Conservation (phyloP, 768 basidiomycete species). For the Termitomyces sp. region DNA sequence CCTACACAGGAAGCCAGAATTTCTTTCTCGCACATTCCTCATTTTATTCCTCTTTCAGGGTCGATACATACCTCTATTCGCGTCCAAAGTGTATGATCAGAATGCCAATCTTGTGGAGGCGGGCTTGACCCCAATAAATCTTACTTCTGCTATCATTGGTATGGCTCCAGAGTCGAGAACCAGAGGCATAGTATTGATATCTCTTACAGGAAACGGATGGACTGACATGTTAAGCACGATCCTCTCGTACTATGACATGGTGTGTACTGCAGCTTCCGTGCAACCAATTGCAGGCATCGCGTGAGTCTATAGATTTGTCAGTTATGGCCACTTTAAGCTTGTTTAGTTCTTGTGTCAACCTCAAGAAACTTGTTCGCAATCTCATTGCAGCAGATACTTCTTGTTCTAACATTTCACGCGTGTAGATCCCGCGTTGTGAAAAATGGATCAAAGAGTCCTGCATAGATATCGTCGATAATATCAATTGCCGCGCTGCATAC, state of each 20-base stretch:
- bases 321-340: conserved; percentile 6
- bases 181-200: background rate
- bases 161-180: conserved; percentile 12
- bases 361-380: conserved; percentile 51
- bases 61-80: conserved; percentile 70
- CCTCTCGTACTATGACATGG: conserved; percentile 40
- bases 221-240: conserved; percentile 49
- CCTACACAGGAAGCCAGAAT: background rate
- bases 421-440: conserved; percentile 60
- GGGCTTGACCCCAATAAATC: conserved; percentile 56
- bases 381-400: background rate
- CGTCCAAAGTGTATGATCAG: conserved; percentile 70
- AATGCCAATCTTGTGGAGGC: conserved; percentile 50
- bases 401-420: background rate
- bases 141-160: conserved; percentile 71
- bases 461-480: conserved; percentile 57
- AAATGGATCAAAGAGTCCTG: conserved; percentile 51
- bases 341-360: conserved; percentile 42
- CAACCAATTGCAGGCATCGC: conserved; percentile 41
- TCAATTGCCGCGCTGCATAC: conserved; percentile 59
- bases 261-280: conserved; percentile 48
- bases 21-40: background rate
- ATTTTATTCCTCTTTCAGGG: conserved; percentile 34
- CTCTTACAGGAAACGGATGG: conserved; percentile 50
- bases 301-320: conserved; percentile 34